Percentiles rank a stretch among this genome's conserved stretches.
Conservation (phyloP, 148 eudicot genomes). For the Heliamphora exappendiculata region DNA sequence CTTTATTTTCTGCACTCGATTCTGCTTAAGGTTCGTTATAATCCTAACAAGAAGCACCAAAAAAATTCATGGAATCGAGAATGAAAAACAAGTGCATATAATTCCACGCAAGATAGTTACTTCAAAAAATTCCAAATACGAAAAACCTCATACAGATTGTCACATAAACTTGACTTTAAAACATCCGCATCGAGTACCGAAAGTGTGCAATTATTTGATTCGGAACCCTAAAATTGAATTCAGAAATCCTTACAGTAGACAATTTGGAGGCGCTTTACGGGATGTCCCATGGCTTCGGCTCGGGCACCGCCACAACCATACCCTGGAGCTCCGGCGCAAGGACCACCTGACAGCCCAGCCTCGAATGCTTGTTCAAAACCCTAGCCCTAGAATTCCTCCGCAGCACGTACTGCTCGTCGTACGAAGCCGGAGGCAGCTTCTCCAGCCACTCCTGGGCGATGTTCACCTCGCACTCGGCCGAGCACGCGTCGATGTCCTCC, state of each 20-base stretch:
- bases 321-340: conserved; percentile 68
- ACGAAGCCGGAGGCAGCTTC: conserved; percentile 56
- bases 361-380: conserved; percentile 67
- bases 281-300: conserved; percentile 30
- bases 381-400: conserved; percentile 32
- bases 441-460: conserved; percentile 94
- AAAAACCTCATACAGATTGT: conserved; percentile 9
- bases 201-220: conserved; percentile 14
- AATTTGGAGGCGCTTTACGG: background rate
- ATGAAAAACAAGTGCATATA: background rate
- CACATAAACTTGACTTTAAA: conserved; percentile 1
- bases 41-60: background rate
- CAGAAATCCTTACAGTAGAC: conserved; percentile 14
- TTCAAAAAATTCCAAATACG: conserved; percentile 1
- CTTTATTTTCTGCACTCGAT: too few relatives aligned
- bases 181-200: conserved; percentile 3
- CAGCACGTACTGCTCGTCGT: conserved; percentile 77
- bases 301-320: conserved; percentile 98
- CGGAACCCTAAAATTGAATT: background rate
- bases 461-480: conserved; percentile 95
- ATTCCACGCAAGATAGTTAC: background rate
- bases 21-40: too few relatives aligned
- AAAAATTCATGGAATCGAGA: background rate
- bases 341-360: conserved; percentile 91
- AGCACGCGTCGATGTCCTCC: conserved; percentile 95